A percentile compares a stretch with the other conserved stretches of the same genome.
Evolutionary conservation across 345 rosid genomes (phyloP).

Genomic region (Citrus sp.): DNA sequence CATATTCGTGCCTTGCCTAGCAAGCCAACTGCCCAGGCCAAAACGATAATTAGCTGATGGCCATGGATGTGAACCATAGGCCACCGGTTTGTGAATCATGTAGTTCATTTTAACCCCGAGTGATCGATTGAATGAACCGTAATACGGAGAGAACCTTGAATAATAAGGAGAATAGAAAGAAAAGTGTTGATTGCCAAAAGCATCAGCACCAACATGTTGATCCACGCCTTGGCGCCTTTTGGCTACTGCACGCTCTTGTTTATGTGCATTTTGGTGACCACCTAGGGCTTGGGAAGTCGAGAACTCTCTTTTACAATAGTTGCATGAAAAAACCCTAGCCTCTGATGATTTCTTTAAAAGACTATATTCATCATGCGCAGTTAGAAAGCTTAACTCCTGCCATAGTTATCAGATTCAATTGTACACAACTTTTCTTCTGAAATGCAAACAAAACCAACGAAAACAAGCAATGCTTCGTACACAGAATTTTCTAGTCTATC

Average conservation of each 20-base stretch:
- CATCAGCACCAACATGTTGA: background rate
- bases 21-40: background rate
- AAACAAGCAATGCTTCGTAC: no score
- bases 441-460: no score
- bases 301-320: conserved; percentile 37
- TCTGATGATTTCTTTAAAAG: background rate
- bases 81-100: conserved; percentile 25
- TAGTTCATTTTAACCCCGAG: conserved; percentile 21
- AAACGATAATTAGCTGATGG: background rate
- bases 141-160: conserved; percentile 14
- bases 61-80: conserved; percentile 13
- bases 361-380: no score
- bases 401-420: no score
- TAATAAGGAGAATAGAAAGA: conserved; percentile 9
- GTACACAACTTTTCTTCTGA: no score
- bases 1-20: background rate
- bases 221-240: conserved; percentile 43
- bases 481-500: no score
- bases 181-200: background rate
- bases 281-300: conserved; percentile 69
- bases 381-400: no score
- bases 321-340: background rate
- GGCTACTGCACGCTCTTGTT: conserved; percentile 56
- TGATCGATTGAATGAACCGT: conserved; percentile 21
- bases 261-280: conserved; percentile 84